phyloP scores from a whole-genome alignment of 164 flowering plant genomes.

The Liquidambar formosana region DNA sequence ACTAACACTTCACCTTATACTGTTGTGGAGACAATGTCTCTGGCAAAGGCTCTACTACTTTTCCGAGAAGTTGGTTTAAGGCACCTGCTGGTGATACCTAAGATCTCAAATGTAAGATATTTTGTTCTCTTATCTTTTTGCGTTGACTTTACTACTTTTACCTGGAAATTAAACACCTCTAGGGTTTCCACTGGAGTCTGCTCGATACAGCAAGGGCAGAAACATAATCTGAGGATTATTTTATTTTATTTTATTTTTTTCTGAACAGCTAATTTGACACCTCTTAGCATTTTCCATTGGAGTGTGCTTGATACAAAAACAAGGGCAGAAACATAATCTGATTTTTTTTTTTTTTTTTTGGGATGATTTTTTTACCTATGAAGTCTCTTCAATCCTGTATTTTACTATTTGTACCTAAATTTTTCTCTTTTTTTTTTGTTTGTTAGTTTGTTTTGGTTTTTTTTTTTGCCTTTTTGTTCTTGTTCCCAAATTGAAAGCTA shows the following conservation, averaged over 20 bases:
- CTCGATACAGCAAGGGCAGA: neutral
- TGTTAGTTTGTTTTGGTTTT: no score
- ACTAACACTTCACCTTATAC: slow-evolving; percentile 87
- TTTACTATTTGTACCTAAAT: neutral
- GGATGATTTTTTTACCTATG: no score
- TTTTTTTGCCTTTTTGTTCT: no score
- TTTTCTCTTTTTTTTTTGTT: no score
- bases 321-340: no score
- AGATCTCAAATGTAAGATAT: slow-evolving; percentile 62
- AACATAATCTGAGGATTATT: no score
- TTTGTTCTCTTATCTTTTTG: slow-evolving; percentile 1
- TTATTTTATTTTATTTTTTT: no score
- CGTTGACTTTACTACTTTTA: neutral
- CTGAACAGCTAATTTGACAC: no score
- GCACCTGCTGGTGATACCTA: slow-evolving; percentile 84
- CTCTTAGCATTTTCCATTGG: neutral
- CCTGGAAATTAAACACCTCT: neutral
- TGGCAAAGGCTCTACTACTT: slow-evolving; percentile 81
- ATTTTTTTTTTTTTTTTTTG: no score
- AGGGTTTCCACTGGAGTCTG: neutral
- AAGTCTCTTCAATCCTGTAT: neutral
- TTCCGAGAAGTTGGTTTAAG: slow-evolving; percentile 88
- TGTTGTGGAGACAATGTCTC: slow-evolving; percentile 90
- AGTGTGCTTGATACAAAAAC: no score
- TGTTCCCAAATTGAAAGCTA: no score